phyloP scores from a whole-genome alignment of 345 rosid genomes.

The Euphorbia peplus region DNA sequence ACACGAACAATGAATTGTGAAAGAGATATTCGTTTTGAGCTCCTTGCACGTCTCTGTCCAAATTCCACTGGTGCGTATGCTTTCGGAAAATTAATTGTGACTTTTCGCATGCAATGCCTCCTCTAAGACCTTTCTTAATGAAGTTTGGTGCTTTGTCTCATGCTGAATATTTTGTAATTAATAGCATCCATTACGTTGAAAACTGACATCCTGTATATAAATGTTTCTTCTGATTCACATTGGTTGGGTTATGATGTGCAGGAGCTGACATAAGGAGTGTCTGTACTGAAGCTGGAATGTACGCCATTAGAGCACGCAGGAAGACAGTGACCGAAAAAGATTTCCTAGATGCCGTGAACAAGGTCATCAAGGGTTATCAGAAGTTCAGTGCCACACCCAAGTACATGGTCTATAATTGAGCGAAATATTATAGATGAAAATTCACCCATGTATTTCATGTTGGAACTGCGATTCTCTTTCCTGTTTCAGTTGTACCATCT shows the following conservation, averaged over 20 bases:
- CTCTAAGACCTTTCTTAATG: background rate
- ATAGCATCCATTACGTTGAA: too few relatives aligned
- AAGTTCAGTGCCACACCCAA: conserved; percentile 95
- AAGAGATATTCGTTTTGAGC: conserved; percentile 88
- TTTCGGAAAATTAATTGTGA: background rate
- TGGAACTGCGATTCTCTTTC: conserved; percentile 8
- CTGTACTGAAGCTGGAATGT: conserved; percentile 98
- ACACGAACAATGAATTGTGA: conserved; percentile 94
- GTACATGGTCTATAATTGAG: conserved; percentile 87
- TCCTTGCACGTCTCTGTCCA: conserved; percentile 86
- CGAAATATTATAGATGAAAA: background rate
- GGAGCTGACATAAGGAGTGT: conserved; percentile 97
- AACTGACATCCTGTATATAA: background rate
- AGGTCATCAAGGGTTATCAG: conserved; percentile 92
- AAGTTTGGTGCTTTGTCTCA: background rate
- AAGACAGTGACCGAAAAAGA: conserved; percentile 96
- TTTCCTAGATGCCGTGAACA: conserved; percentile 95
- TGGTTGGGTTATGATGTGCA: conserved; percentile 22
- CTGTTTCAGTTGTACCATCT: background rate
- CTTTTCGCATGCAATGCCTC: background rate
- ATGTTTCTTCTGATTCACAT: background rate
- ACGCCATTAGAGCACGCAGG: conserved; percentile 81
- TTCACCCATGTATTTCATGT: conserved; percentile 1
- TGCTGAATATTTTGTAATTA: too few relatives aligned
- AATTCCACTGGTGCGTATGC: conserved; percentile 69